A percentile compares a stretch with the other conserved stretches of the same genome.
Conservation (phyloP, 805 yeast genomes). For the Kazachstania kunashirensis region DNA sequence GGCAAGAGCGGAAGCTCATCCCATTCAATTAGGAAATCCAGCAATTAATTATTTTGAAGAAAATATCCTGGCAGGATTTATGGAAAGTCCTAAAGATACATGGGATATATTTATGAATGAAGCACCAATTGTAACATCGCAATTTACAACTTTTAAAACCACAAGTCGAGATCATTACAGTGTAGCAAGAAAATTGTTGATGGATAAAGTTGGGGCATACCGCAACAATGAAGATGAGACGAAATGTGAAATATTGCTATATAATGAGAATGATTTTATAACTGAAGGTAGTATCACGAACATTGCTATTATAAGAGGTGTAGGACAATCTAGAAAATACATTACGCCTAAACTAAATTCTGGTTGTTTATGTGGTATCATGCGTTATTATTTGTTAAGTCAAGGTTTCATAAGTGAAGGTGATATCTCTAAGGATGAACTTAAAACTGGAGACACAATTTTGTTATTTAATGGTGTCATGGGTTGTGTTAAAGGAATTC, state of each 20-base stretch:
- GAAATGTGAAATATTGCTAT: slow-evolving; percentile 57
- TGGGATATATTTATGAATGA: slow-evolving; percentile 62
- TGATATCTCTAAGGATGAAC: slow-evolving; percentile 33
- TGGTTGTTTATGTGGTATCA: slow-evolving; percentile 83
- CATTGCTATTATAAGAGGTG: slow-evolving; percentile 40
- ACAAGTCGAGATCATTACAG: slow-evolving; percentile 58
- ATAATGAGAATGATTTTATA: slow-evolving; percentile 48
- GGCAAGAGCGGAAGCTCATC: slow-evolving; percentile 31
- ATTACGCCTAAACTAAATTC: slow-evolving; percentile 67
- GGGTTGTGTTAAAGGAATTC: slow-evolving; percentile 61
- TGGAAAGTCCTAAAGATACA: slow-evolving; percentile 15
- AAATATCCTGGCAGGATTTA: slow-evolving; percentile 21
- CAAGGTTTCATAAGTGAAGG: slow-evolving; percentile 47
- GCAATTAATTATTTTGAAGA: slow-evolving; percentile 20
- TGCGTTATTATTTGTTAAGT: slow-evolving; percentile 52
- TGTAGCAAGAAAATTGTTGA: slow-evolving; percentile 45
- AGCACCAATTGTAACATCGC: slow-evolving; percentile 43
- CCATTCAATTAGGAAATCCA: slow-evolving; percentile 3
- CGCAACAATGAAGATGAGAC: slow-evolving; percentile 18
- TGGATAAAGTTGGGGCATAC: slow-evolving; percentile 24
- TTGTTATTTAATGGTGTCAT: slow-evolving; percentile 72
- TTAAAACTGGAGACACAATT: slow-evolving; percentile 58
- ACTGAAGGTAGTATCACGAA: slow-evolving; percentile 81
- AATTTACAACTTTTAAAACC: slow-evolving; percentile 83
- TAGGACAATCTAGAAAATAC: slow-evolving; percentile 38